Evolutionary conservation across 2,329 filamentous ascomycete genomes (phyloP), one percentile per base, ranked within the genome.

Genomic region (Fusarium sp.): DNA sequence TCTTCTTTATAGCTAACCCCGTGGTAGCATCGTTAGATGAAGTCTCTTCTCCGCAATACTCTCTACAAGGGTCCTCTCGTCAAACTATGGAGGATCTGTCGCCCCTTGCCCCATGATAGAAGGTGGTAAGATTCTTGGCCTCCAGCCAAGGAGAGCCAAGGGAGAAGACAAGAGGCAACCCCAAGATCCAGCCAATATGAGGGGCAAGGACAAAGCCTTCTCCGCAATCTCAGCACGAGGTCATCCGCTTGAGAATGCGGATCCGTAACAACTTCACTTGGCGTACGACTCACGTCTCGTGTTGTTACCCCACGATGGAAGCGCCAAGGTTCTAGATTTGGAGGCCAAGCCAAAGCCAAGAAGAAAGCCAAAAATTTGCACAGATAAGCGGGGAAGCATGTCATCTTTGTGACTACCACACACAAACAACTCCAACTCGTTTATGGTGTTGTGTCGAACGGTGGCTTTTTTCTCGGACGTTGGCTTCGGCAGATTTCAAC

Each of bases 71-170:
- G 71, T 60, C 39, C 24, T 48, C 66, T 60, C 60, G 31, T 72
- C 61, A 64, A 58, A 57, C 61, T 66, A 67, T 58, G 68, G 72
- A 69, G 68, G 64, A 61, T 41, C 64, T 56, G 22, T 33, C 37
- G 31, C 16, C 43, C 69, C 50, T 59, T 68, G 43, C 24, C 71
- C 64, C 62, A 52, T 50, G 62, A 69, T 2, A 61, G 64, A 66
- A 72, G 72, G 72, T 66, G 65, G 56, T 56, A 56, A 65, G 54
- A 48, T 33, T 52, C 72, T 74, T 75, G 68, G 72, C 68, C 60
- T 57, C 31, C 24, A 52, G 59, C 54, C 60, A 65, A 68, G 67
- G n/a, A 18, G 50, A 56, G 71, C 67, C 71, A 74, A 65, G 60
- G 16, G 45, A 57, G 54, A 31, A 22, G 35, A 52, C 48, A 56